These are phyloP conservation scores for Myxozyma udenii DNA, from an alignment of 805 yeast species.

Conservation along the genomic window DNA sequence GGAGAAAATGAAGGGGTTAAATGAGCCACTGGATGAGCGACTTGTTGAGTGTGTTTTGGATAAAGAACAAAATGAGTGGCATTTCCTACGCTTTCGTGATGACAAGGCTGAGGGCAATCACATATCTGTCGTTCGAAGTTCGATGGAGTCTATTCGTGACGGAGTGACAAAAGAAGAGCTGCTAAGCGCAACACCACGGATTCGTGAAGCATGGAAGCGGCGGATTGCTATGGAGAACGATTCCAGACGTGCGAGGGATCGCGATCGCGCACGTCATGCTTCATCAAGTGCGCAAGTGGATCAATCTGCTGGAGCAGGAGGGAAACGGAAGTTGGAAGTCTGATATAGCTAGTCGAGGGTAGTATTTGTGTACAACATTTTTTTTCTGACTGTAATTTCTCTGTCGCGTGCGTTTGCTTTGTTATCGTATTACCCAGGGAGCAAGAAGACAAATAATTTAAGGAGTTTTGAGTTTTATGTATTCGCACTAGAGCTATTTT, in stretches of 20 bases:
- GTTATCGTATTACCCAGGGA: too few species aligned
- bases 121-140: constrained; percentile 72
- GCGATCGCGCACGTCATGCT: constrained; percentile 15
- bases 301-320: constrained; percentile 8
- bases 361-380: too few species aligned
- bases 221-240: constrained; percentile 42
- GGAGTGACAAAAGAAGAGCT: constrained; percentile 80
- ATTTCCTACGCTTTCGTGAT: constrained; percentile 82
- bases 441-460: too few species aligned
- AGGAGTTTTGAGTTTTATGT: too few species aligned
- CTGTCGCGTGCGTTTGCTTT: too few species aligned
- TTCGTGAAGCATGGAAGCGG: constrained; percentile 59
- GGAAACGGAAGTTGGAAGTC: constrained; percentile 20
- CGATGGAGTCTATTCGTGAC: constrained; percentile 79
- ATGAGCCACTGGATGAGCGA: constrained; percentile 84
- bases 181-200: constrained; percentile 52
- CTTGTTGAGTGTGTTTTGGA: constrained; percentile 81
- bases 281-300: constrained; percentile 6
- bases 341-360: too few species aligned
- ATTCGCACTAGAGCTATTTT: too few species aligned
- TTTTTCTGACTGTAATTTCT: too few species aligned
- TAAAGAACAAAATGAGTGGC: constrained; percentile 66
- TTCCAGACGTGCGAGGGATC: constrained; percentile 16
- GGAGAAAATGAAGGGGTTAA: constrained; percentile 63
- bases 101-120: constrained; percentile 90